Conservation (phyloP, 805 yeast species). For the Candida cerambycidarum region DNA sequence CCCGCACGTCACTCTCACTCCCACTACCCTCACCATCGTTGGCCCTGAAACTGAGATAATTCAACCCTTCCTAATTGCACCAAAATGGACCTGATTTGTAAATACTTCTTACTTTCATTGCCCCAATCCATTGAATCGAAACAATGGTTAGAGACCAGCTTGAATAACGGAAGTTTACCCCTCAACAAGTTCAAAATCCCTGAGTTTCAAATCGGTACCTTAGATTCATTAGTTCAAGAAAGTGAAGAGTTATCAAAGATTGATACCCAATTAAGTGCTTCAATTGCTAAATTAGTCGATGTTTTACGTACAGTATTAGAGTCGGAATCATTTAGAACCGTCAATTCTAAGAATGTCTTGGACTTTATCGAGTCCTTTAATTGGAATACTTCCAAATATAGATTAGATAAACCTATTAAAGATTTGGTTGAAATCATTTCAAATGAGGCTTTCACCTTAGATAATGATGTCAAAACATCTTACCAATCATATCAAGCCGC, state of each 20-base stretch:
- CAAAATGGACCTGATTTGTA: constrained; percentile 35
- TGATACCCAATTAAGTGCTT: constrained; percentile 72
- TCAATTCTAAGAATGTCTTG: constrained; percentile 50
- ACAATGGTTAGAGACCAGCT: constrained; percentile 55
- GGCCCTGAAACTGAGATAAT: constrained; percentile 3
- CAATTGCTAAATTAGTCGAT: constrained; percentile 76
- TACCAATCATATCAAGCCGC: constrained; percentile 77
- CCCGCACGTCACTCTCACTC: background rate
- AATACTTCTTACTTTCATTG: constrained; percentile 56
- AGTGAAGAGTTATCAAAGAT: constrained; percentile 84
- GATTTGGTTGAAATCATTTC: constrained; percentile 71
- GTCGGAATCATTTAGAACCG: constrained; percentile 25
- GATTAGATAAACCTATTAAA: constrained; percentile 78
- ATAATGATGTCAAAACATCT: constrained; percentile 78
- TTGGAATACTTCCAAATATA: constrained; percentile 87
- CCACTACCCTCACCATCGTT: constrained; percentile 5
- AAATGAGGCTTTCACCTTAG: constrained; percentile 78
- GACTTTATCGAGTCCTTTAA: constrained; percentile 71
- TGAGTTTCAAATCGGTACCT: constrained; percentile 87
- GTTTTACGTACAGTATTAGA: constrained; percentile 50
- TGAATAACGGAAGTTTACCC: constrained; percentile 59
- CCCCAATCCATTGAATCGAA: constrained; percentile 51
- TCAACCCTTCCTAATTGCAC: background rate
- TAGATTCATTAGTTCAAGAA: constrained; percentile 87
- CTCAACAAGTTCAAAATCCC: constrained; percentile 66